These are phyloP conservation scores for Leccinum pellstonianum DNA, from an alignment of 768 basidiomycete species.

Conservation along the genomic window DNA sequence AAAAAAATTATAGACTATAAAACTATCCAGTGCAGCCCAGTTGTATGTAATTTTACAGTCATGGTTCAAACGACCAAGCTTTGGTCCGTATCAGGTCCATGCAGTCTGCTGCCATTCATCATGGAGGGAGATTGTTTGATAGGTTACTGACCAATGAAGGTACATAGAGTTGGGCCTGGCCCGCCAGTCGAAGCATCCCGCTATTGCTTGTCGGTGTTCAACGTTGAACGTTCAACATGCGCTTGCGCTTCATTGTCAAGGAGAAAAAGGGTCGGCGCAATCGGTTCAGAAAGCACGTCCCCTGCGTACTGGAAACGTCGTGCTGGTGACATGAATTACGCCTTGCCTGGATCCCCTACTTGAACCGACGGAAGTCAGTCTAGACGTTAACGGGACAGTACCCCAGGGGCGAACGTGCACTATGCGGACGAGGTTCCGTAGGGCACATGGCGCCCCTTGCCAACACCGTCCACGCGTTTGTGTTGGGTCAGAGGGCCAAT, in stretches of 20 bases:
- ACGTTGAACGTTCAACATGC: no score
- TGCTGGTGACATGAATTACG: no score
- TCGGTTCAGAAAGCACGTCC: no score
- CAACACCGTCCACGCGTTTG: not conserved
- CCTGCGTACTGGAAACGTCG: no score
- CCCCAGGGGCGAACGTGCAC: not conserved
- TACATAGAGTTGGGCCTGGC: not conserved
- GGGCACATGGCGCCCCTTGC: not conserved
- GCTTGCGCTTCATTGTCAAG: no score
- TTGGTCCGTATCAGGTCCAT: not conserved
- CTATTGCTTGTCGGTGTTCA: not conserved
- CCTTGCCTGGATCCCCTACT: no score
- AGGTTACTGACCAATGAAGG: not conserved
- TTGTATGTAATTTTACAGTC: constrained; percentile 16
- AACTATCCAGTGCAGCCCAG: not conserved
- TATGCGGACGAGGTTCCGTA: not conserved
- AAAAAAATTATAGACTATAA: constrained; percentile 4
- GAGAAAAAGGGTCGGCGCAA: no score
- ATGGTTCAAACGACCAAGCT: not conserved
- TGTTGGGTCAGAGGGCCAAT: not conserved
- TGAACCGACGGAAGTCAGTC: not conserved
- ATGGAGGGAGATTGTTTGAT: not conserved
- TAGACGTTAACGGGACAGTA: not conserved
- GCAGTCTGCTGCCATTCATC: not conserved
- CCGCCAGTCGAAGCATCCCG: not conserved